Conservation (phyloP, 148 eudicot genomes). For the Nepenthes gracilis region DNA sequence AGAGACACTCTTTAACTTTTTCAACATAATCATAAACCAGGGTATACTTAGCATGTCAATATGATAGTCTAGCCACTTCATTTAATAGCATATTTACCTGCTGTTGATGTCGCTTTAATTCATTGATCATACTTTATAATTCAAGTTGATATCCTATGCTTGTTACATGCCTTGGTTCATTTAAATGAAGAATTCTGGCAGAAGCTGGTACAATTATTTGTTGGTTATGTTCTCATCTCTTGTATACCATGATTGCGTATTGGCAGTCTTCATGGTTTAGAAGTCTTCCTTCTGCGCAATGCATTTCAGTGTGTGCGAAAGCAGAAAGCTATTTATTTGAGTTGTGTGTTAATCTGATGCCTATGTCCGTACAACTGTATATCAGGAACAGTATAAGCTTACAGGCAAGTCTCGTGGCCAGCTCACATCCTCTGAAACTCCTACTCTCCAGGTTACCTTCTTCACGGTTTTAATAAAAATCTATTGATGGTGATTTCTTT, state of each 20-base stretch:
- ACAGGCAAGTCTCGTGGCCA: constrained; percentile 27
- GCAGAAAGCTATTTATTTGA: constrained; percentile 1
- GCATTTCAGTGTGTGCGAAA: too few species aligned
- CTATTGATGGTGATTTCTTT: not conserved
- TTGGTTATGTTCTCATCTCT: too few species aligned
- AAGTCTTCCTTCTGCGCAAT: too few species aligned
- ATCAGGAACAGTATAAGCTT: constrained; percentile 45
- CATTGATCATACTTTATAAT: too few species aligned
- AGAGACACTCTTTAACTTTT: not conserved
- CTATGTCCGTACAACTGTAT: constrained; percentile 5
- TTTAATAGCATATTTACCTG: not conserved
- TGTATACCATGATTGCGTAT: too few species aligned
- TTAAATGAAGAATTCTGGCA: too few species aligned
- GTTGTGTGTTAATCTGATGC: not conserved
- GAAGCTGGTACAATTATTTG: too few species aligned
- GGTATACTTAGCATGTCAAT: not conserved
- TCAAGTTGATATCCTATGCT: too few species aligned
- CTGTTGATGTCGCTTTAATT: too few species aligned
- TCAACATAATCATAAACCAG: not conserved
- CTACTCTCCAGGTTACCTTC: constrained; percentile 33
- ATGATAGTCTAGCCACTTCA: not conserved
- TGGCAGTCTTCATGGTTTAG: too few species aligned
- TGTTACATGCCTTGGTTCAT: too few species aligned
- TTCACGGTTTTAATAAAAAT: not conserved
- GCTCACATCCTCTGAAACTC: constrained; percentile 25